Base-by-base conservation (phyloP, 495 filamentous ascomycete genomes). In the Parathielavia appendiculata region DNA sequence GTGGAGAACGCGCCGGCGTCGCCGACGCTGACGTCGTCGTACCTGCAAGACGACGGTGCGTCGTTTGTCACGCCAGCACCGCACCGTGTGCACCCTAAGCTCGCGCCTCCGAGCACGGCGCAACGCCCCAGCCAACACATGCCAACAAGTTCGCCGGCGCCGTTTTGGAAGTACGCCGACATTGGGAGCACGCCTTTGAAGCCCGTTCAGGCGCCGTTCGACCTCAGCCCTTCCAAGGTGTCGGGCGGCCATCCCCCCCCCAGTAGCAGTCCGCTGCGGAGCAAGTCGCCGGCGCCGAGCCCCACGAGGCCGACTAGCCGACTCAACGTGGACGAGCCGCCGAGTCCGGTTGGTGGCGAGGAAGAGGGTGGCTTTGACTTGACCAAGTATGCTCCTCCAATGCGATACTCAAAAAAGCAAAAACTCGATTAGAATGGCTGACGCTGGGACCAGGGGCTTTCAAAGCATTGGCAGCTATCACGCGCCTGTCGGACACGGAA, bases 111-210 rank as follows among this genome's bases (percentile, higher is more conserved):
- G 0, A 92, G 87, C 65, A 96, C 93, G 0, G 84, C 87, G 7
- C 90, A 93, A 64, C 80, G 92, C 43, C 95, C 95, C 4, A 95
- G 90, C 64, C 90, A 92, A 68, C 93, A 92, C 73, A 91, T 97
- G 84, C 89, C 91, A 17, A 91, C 92, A 67, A 92, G 88, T 68
- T 95, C 89, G 20, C 93, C 93, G 0, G 93, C 95, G n/a, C 91
- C 92, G 19, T 97, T 97, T 74, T 97, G 92, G 92, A 95, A 90
- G 66, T 93, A 87, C 66, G 84, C 81, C 32, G 83, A 86, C 60
- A 78, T 86, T 54, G 83, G 86, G 12, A 91, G 84, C 71, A 96
- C 91, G 1, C 91, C 92, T 39, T 83, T 87, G 3, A 81, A 83
- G 57, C 78, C 83, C 1, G 75, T 78, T 34, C 77, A 82, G 1